Conservation (phyloP, 164 flowering plant genomes). For the Buxus sempervirens region DNA sequence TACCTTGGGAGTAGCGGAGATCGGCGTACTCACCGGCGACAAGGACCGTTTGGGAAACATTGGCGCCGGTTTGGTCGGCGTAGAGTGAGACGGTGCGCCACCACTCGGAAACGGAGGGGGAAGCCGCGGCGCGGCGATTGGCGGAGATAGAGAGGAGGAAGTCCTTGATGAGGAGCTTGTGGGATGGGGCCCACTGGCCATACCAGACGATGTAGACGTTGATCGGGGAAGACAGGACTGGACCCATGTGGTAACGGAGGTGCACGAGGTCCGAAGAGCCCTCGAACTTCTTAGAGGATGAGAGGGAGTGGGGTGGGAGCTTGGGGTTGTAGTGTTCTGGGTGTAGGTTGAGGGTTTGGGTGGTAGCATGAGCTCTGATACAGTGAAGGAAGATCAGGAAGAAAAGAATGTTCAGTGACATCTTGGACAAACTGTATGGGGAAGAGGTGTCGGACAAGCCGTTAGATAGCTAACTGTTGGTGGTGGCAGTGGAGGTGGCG, state of each 20-base stretch:
- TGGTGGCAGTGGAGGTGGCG: background rate
- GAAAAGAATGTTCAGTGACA: conserved; percentile 11
- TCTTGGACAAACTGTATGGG: conserved; percentile 1
- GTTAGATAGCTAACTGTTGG: conserved; percentile 2
- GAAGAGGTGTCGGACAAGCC: background rate
- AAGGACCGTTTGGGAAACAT: conserved; percentile 51
- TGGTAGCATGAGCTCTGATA: conserved; percentile 8
- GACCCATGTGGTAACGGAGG: conserved; percentile 95
- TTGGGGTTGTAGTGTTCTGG: conserved; percentile 36
- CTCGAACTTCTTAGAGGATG: conserved; percentile 60
- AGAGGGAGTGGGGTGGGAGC: conserved; percentile 36
- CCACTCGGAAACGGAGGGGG: conserved; percentile 79
- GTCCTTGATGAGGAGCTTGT: conserved; percentile 67
- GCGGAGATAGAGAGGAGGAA: conserved; percentile 78
- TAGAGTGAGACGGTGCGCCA: conserved; percentile 80
- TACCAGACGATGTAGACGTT: conserved; percentile 86
- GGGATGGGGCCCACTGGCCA: conserved; percentile 61
- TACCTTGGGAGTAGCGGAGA: conserved; percentile 60
- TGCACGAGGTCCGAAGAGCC: conserved; percentile 83
- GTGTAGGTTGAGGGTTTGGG: conserved; percentile 23
- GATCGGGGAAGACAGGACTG: conserved; percentile 75
- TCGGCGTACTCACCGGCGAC: conserved; percentile 74
- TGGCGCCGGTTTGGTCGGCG: conserved; percentile 91
- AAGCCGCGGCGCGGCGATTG: conserved; percentile 24
- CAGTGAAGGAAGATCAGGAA: conserved; percentile 6